Evolutionary conservation across 2,329 filamentous ascomycete genomes (phyloP).

Genomic region (Penicillium griseofulvum): DNA sequence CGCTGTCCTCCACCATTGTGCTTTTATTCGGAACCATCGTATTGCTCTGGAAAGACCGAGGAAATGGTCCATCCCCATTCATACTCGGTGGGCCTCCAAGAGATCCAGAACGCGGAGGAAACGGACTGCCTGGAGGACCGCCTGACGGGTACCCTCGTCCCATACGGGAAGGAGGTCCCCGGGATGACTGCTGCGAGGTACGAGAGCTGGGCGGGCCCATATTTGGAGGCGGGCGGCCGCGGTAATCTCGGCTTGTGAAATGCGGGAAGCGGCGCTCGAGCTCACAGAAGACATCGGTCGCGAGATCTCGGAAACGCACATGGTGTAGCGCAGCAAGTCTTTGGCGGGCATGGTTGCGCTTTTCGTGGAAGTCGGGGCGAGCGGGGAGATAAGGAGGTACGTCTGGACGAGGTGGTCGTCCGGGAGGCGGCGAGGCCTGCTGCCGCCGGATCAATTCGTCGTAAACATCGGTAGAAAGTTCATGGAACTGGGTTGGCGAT

Average conservation of each 20-base stretch:
- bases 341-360: conserved; percentile 95
- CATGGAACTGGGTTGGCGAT: conserved; percentile 90
- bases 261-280: conserved; percentile 84
- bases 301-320: conserved; percentile 83
- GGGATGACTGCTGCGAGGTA: conserved; percentile 44
- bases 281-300: conserved; percentile 94
- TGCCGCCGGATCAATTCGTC: conserved; percentile 90
- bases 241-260: conserved; percentile 68
- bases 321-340: conserved; percentile 87
- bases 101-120: conserved; percentile 42
- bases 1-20: conserved; percentile 94
- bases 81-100: conserved; percentile 47
- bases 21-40: conserved; percentile 98
- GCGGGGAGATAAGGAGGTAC: conserved; percentile 72
- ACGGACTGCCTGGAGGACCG: conserved; percentile 37
- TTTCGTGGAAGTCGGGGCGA: conserved; percentile 89
- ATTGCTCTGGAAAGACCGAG: conserved; percentile 90
- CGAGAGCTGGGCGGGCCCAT: conserved; percentile 35
- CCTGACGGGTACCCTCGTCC: conserved; percentile 39
- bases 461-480: conserved; percentile 95
- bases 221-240: conserved; percentile 64
- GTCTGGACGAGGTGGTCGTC: conserved; percentile 44
- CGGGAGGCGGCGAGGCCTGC: conserved; percentile 54
- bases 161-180: conserved; percentile 35
- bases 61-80: conserved; percentile 69